Base-by-base conservation (phyloP, 2,329 filamentous ascomycete species). In the Penicillium sp. region DNA sequence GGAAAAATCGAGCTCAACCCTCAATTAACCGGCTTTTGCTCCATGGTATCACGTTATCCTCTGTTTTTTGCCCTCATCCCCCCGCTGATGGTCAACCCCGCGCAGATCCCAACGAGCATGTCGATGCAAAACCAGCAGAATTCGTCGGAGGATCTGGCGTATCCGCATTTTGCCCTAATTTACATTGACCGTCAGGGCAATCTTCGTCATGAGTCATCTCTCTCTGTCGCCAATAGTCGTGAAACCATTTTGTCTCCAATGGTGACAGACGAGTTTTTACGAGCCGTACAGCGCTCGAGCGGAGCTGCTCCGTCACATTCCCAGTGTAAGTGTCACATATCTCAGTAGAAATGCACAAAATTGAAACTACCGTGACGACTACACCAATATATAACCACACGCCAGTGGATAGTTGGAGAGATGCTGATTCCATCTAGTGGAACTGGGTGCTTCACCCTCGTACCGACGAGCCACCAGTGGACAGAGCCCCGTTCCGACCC, bases 171-270 rank as follows among this genome's bases (percentile, higher is more conserved):
- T 61, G 69, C 69, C 40, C 55, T 71, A 14, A 68, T 71, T 23
- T 71, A 71, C 37, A 64, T 70, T 26, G 67, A 71, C 43, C 56
- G 63, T 24, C 55, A 60, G 46, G 69, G 68, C 5, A 68, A 70
- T 44, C 61, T 71, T 11, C 63, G 67, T 19, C 64, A 70, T 24
- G 62, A 65, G 48, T 61, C 68, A 9, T 71, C 69, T 10, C 60
- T 60, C 1, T 71, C 69, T 7, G 60, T 71, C 28, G 65, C 62
- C 7, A 56, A 65, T 16, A 68, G 61, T 33, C 65, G 63, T 19
- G 61, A 71, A 24, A 52, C 52, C 3, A 66, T 71, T 11, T 33
- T 71, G 7, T 70, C 68, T 6, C 63, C 67, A 1, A 59, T 62
- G 9, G 67, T 71, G 8, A 69, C 60, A 6, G 56, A 65, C 33